Percentiles rank a stretch among this genome's conserved stretches.
phyloP scores from a whole-genome alignment of 1,284 basidiomycete genomes.

The Trichosporon inkin region DNA sequence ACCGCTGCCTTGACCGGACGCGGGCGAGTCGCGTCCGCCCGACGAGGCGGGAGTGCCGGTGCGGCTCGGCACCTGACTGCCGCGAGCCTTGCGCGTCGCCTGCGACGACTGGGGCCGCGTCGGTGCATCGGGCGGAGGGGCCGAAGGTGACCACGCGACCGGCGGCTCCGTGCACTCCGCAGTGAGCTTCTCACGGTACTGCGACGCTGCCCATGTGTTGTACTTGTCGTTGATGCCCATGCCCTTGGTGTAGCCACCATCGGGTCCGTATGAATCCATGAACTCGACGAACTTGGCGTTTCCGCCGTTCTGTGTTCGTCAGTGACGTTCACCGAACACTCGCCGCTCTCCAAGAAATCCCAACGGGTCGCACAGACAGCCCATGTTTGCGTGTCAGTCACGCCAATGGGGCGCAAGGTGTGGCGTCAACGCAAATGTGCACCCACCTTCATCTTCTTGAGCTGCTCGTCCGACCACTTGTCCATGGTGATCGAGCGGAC shows the following conservation, averaged over 20 bases:
- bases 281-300: slow-evolving; percentile 76
- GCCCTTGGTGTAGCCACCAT: slow-evolving; percentile 68
- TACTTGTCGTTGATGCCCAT: slow-evolving; percentile 75
- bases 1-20: slow-evolving; percentile 15
- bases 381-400: not conserved
- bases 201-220: slow-evolving; percentile 83
- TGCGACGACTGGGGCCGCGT: slow-evolving; percentile 43
- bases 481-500: slow-evolving; percentile 93
- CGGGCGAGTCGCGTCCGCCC: slow-evolving; percentile 24
- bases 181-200: slow-evolving; percentile 74
- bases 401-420: too few species aligned
- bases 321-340: not conserved
- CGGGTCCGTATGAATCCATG: slow-evolving; percentile 66
- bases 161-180: slow-evolving; percentile 45
- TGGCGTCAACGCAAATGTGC: too few species aligned
- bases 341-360: too few species aligned
- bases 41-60: slow-evolving; percentile 17
- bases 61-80: slow-evolving; percentile 21
- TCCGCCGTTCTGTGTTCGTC: slow-evolving; percentile 64
- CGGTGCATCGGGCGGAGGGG: slow-evolving; percentile 36
- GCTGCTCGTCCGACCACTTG: slow-evolving; percentile 86
- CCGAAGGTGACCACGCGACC: slow-evolving; percentile 40
- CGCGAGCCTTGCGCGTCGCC: slow-evolving; percentile 45
- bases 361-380: not conserved
- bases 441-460: slow-evolving; percentile 79